These are phyloP conservation scores for Favolaschia claudopus DNA, from an alignment of 768 basidiomycete genomes.

Conservation along the genomic window DNA sequence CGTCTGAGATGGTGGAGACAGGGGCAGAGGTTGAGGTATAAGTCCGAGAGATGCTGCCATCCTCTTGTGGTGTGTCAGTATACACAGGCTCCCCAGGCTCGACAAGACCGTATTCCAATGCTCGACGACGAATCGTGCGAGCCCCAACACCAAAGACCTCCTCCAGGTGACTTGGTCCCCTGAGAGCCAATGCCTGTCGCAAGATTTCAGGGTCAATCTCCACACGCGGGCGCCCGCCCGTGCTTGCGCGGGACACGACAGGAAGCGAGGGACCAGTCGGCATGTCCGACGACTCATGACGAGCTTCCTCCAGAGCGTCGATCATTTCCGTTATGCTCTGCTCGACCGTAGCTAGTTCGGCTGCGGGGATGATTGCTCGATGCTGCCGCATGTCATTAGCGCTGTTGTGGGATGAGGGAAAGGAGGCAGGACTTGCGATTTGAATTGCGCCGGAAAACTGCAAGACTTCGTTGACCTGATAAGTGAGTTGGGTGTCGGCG, in stretches of 20 bases:
- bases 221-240: slow-evolving; percentile 27
- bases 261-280: slow-evolving; percentile 12
- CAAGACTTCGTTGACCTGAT: not conserved
- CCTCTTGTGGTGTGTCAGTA: slow-evolving; percentile 7
- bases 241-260: slow-evolving; percentile 3
- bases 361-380: slow-evolving; percentile 1
- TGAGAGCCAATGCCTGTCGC: slow-evolving; percentile 33
- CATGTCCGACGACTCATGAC: slow-evolving; percentile 22
- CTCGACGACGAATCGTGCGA: slow-evolving; percentile 34
- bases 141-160: slow-evolving; percentile 24
- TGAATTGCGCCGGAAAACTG: not conserved
- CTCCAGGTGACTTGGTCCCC: not conserved
- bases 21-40: slow-evolving; percentile 23
- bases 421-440: slow-evolving; percentile 2
- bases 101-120: slow-evolving; percentile 33
- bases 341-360: slow-evolving; percentile 27
- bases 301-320: slow-evolving; percentile 23
- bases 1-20: slow-evolving; percentile 28
- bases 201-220: slow-evolving; percentile 34
- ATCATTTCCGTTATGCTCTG: slow-evolving; percentile 27
- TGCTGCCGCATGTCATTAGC: slow-evolving; percentile 4
- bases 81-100: slow-evolving; percentile 31
- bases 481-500: not conserved
- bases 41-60: slow-evolving; percentile 1
- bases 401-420: not conserved